Percentiles rank a stretch among this genome's conserved stretches.
These are phyloP conservation scores for Pichia nakasei DNA, from an alignment of 805 yeast species.

Conservation along the genomic window DNA sequence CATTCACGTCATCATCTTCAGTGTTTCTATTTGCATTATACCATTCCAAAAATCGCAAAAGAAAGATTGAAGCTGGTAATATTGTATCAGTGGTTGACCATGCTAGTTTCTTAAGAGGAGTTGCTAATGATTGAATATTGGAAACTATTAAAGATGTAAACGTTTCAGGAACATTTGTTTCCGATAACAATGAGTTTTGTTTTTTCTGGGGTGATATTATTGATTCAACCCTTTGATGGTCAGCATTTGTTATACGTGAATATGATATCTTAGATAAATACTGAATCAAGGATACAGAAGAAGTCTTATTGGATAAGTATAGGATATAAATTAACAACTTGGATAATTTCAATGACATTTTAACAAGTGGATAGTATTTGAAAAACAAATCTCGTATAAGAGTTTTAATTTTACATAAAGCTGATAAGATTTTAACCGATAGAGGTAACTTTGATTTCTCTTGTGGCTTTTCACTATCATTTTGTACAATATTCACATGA, in stretches of 20 bases:
- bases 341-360: slow-evolving; percentile 35
- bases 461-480: neutral
- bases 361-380: slow-evolving; percentile 52
- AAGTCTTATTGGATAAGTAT: slow-evolving; percentile 58
- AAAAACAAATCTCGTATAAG: slow-evolving; percentile 32
- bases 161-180: slow-evolving; percentile 3
- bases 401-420: neutral
- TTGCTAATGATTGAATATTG: slow-evolving; percentile 1
- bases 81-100: slow-evolving; percentile 31
- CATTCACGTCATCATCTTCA: slow-evolving; percentile 36
- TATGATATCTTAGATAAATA: slow-evolving; percentile 54
- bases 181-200: neutral
- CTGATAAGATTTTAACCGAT: neutral
- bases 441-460: neutral
- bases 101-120: slow-evolving; percentile 20
- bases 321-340: slow-evolving; percentile 52
- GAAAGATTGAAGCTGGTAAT: slow-evolving; percentile 75
- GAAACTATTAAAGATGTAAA: slow-evolving; percentile 1
- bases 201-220: neutral
- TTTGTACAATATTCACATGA: too few relatives aligned
- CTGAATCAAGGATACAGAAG: slow-evolving; percentile 57
- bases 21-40: slow-evolving; percentile 73
- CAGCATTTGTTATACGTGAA: slow-evolving; percentile 49
- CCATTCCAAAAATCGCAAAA: slow-evolving; percentile 85
- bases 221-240: slow-evolving; percentile 34